phyloP scores from a whole-genome alignment of 176 grass and related monocot genomes.

The Themeda triandra region DNA sequence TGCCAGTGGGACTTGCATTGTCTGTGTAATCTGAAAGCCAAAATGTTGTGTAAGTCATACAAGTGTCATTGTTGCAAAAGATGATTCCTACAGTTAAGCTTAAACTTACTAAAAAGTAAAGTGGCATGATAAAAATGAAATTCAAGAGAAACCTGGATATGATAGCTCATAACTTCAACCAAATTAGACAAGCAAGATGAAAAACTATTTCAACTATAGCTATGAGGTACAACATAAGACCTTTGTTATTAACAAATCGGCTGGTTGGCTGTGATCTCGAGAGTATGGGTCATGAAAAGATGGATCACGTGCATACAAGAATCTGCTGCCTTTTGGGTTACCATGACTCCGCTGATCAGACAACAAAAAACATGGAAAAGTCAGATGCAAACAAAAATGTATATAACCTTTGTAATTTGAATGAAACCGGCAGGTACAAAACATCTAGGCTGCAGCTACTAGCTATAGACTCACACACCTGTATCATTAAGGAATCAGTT shows the following conservation, averaged over 20 bases:
- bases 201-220: neutral
- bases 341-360: neutral
- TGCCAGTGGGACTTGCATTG: constrained; percentile 70
- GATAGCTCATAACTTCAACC: constrained; percentile 10
- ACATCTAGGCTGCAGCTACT: neutral
- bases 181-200: neutral
- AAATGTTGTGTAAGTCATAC: neutral
- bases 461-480: neutral
- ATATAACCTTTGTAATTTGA: neutral
- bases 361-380: neutral
- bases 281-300: constrained; percentile 1
- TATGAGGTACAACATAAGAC: constrained; percentile 22
- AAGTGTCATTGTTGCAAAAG: neutral
- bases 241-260: constrained; percentile 48
- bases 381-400: neutral
- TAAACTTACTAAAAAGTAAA: neutral
- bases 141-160: neutral
- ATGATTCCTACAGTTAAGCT: neutral
- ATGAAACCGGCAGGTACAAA: neutral
- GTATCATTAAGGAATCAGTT: neutral
- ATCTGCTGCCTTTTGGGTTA: neutral
- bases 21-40: constrained; percentile 59
- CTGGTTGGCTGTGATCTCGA: neutral
- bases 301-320: neutral
- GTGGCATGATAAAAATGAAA: too few relatives aligned